Conservation (phyloP, 805 yeast genomes). For the Candida orba region DNA sequence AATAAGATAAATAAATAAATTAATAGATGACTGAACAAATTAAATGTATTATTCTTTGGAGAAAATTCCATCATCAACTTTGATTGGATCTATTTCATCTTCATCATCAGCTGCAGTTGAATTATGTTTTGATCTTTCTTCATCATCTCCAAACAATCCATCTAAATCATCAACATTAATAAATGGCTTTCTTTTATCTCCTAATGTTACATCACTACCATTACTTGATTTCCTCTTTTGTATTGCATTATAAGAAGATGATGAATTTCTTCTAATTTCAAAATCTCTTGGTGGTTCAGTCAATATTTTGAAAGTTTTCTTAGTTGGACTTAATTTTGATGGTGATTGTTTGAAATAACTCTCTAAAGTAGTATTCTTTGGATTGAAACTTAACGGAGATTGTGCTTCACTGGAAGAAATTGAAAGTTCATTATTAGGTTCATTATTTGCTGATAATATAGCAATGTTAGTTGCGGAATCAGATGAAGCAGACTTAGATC, state of each 20-base stretch:
- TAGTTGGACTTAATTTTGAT: conserved; percentile 6
- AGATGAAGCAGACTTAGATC: conserved; percentile 20
- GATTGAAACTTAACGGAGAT: conserved; percentile 13
- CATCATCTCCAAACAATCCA: conserved; percentile 13
- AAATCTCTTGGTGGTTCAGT: background rate
- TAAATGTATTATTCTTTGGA: no score
- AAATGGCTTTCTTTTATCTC: background rate
- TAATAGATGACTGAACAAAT: background rate
- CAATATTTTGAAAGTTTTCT: background rate
- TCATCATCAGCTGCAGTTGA: conserved; percentile 5
- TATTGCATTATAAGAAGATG: background rate
- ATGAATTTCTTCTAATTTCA: background rate
- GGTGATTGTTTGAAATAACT: conserved; percentile 8
- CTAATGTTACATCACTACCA: no score
- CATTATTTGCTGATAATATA: no score
- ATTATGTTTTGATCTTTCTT: background rate
- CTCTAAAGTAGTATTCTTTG: conserved; percentile 1
- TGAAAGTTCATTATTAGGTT: conserved; percentile 4
- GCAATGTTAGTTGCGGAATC: conserved; percentile 2
- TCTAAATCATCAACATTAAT: conserved; percentile 18
- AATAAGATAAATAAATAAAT: background rate
- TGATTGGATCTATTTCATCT: conserved; percentile 13
- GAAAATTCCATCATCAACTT: conserved; percentile 11
- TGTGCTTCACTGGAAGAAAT: conserved; percentile 15
- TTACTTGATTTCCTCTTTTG: background rate